A percentile compares a stretch with the other conserved stretches of the same genome.
Evolutionary conservation across 2,329 filamentous ascomycete species (phyloP).

Genomic region (Fusarium chaquense): DNA sequence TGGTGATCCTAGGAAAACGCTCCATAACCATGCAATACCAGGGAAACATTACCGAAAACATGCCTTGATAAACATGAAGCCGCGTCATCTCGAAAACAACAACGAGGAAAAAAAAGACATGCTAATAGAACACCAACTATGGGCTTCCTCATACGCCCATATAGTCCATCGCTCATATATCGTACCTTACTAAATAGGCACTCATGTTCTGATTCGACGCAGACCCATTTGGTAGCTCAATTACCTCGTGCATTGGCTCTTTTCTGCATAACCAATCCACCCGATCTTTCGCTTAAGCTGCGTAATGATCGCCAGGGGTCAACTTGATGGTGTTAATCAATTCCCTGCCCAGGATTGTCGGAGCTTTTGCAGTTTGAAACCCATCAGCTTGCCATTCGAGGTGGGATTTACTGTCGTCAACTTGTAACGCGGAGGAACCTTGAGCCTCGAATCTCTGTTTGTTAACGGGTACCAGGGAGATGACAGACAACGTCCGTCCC

Average conservation of each 20-base stretch:
- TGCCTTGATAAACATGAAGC: slow-evolving; percentile 35
- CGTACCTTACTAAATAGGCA: not conserved
- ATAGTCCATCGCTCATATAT: slow-evolving; percentile 3
- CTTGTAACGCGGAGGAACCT: slow-evolving; percentile 25
- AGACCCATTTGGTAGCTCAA: slow-evolving; percentile 6
- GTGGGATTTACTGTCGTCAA: slow-evolving; percentile 36
- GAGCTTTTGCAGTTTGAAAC: slow-evolving; percentile 42
- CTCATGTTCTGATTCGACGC: not conserved
- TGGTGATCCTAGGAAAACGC: slow-evolving; percentile 10
- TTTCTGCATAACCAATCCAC: slow-evolving; percentile 12
- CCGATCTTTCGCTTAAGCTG: slow-evolving; percentile 44
- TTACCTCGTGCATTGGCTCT: slow-evolving; percentile 23
- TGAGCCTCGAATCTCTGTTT: slow-evolving; percentile 9
- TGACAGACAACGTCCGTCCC: slow-evolving; percentile 23
- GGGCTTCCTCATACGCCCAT: slow-evolving; percentile 15
- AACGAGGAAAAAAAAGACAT: slow-evolving; percentile 1
- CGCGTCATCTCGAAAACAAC: slow-evolving; percentile 40
- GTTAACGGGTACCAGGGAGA: slow-evolving; percentile 16
- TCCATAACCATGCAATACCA: slow-evolving; percentile 22
- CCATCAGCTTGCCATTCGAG: slow-evolving; percentile 32
- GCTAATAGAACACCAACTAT: slow-evolving; percentile 13
- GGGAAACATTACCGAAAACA: slow-evolving; percentile 40
- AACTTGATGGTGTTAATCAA: slow-evolving; percentile 17
- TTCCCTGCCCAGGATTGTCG: slow-evolving; percentile 30
- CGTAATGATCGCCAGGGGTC: slow-evolving; percentile 40